A percentile compares a stretch with the other conserved stretches of the same genome.
These are phyloP conservation scores for Pichia ethanolica DNA, from an alignment of 805 yeast species.

Conservation along the genomic window DNA sequence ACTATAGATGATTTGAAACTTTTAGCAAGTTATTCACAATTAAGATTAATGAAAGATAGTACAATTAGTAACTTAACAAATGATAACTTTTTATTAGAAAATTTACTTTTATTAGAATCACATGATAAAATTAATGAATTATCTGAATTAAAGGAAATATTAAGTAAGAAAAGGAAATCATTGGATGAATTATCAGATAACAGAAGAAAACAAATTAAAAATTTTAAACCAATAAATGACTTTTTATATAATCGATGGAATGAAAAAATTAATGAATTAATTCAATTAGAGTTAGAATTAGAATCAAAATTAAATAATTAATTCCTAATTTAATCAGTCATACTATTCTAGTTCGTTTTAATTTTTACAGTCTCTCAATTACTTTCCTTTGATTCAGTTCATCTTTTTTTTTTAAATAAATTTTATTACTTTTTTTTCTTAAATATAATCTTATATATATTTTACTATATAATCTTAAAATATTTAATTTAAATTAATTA, in stretches of 20 bases:
- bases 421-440: too few relatives aligned
- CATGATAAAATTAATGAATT: neutral
- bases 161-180: slow-evolving; percentile 31
- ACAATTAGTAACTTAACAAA: too few relatives aligned
- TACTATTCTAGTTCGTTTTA: too few relatives aligned
- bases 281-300: neutral
- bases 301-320: neutral
- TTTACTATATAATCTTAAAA: too few relatives aligned
- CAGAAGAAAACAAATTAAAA: slow-evolving; percentile 37
- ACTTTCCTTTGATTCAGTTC: too few relatives aligned
- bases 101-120: slow-evolving; percentile 3
- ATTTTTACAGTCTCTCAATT: too few relatives aligned
- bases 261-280: slow-evolving; percentile 35
- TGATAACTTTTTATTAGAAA: neutral
- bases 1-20: slow-evolving; percentile 8
- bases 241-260: slow-evolving; percentile 45
- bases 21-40: slow-evolving; percentile 12
- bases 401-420: too few relatives aligned
- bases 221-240: slow-evolving; percentile 37
- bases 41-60: slow-evolving; percentile 7
- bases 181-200: slow-evolving; percentile 36
- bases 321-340: too few relatives aligned
- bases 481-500: too few relatives aligned
- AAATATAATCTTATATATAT: too few relatives aligned
- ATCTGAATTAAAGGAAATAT: neutral